Evolutionary conservation across 495 filamentous ascomycete genomes (phyloP), one percentile per base, ranked within the genome.

Genomic region (Choiromyces venosus): DNA sequence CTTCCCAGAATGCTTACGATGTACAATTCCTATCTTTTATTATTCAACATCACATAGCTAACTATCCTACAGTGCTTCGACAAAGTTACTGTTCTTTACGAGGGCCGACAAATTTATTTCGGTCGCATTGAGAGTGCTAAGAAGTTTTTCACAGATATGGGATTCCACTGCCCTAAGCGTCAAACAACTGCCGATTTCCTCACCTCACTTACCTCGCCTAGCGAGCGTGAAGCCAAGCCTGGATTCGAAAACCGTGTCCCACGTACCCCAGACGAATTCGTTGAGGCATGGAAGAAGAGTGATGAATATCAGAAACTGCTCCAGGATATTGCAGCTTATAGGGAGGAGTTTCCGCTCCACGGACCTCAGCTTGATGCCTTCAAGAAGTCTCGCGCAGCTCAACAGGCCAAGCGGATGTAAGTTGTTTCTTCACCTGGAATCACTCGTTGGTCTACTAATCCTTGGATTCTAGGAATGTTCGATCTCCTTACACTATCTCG

Each of bases 71-170:
- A 76, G 72, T 70, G 85, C 9, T 94, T 95, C 74, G 91, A 95
- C 82, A 93, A 93, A 82, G 90, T 88, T 21, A 86, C 89, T 36
- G 88, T 95, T 14, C 83, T 95, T 16, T 93, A 95, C 78, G 91
- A 93, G 80, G 92, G 92, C 36, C 88, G 90, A 39, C 91, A 94
- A 78, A 94, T 95, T 74, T 94, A 89, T 82, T 94, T 93, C 74
- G 92, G 92, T 4, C 83, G 82, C 18, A 87, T 88, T 10, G 76
- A 82, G 67, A 84, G 84, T 39, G 92, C 91, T 9, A 90, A 86
- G 78, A 85, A 86, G 56, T 94, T 89, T 82, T 94, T 94, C 73
- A 80, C 87, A 65, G 83, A 91, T 56, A 88, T 95, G 81, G 92
- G 92, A 18, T 95, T 93, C 79, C 84, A 89, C 16, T 92, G 90